phyloP scores from a whole-genome alignment of 306 rosid genomes.

The Boehmeria nivea region DNA sequence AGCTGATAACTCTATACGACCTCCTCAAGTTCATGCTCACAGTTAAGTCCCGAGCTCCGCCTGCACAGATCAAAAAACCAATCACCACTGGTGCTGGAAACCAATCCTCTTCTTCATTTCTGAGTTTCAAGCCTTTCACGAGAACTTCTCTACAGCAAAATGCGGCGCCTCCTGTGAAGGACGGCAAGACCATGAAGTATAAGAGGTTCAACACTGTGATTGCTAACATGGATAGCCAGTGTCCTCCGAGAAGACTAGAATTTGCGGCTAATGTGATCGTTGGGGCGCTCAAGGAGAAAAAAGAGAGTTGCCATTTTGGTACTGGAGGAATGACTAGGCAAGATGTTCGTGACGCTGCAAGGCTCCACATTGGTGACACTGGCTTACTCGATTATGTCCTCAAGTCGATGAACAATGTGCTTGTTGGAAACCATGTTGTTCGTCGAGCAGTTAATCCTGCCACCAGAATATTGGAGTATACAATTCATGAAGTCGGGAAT shows the following conservation, averaged over 20 bases:
- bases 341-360: constrained; percentile 79
- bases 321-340: constrained; percentile 81
- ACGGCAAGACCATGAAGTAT: constrained; percentile 44
- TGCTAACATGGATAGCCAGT: constrained; percentile 79
- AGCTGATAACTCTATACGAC: constrained; percentile 52
- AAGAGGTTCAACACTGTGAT: constrained; percentile 54
- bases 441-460: constrained; percentile 70
- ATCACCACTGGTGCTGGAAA: constrained; percentile 25
- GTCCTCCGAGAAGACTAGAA: constrained; percentile 77
- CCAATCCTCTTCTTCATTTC: constrained; percentile 17
- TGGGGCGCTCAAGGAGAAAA: constrained; percentile 67
- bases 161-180: constrained; percentile 42
- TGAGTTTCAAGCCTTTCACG: constrained; percentile 29
- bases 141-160: constrained; percentile 28
- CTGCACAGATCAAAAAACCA: constrained; percentile 26
- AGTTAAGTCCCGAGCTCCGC: constrained; percentile 48
- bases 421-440: constrained; percentile 61
- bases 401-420: constrained; percentile 71
- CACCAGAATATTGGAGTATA: constrained; percentile 65
- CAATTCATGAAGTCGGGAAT: constrained; percentile 50
- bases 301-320: constrained; percentile 25
- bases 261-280: constrained; percentile 82
- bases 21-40: constrained; percentile 80
- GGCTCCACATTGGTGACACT: constrained; percentile 86
- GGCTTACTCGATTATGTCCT: constrained; percentile 84